Evolutionary conservation across 371 early-diverging fungal species (phyloP).

Genomic region (Batkoa obscura): DNA sequence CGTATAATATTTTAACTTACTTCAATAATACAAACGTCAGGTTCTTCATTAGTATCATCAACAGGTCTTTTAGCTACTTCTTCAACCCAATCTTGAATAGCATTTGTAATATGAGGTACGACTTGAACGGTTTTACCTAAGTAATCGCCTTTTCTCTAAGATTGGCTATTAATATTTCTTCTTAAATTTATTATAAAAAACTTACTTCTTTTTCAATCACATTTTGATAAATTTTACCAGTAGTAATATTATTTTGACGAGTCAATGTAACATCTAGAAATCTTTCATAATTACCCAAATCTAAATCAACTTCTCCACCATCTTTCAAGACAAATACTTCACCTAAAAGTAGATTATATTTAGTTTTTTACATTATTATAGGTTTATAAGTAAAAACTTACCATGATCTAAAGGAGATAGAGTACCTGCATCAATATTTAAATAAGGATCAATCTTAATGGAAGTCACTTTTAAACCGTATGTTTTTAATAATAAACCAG

Average conservation of each 20-base stretch:
- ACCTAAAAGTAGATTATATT: conserved; percentile 21
- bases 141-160: conserved; percentile 80
- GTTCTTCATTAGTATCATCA: conserved; percentile 61
- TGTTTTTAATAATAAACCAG: conserved; percentile 89
- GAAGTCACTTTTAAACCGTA: conserved; percentile 88
- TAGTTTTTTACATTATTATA: background rate
- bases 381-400: conserved; percentile 11
- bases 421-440: conserved; percentile 98
- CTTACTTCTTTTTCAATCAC: conserved; percentile 75
- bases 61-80: conserved; percentile 74
- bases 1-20: conserved; percentile 8
- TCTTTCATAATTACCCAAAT: conserved; percentile 98
- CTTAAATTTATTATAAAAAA: conserved; percentile 1
- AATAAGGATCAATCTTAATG: conserved; percentile 99
- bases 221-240: conserved; percentile 93
- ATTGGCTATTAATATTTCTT: conserved; percentile 5
- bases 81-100: conserved; percentile 94
- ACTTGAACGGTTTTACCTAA: conserved; percentile 98
- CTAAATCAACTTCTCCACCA: conserved; percentile 98
- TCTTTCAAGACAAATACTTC: conserved; percentile 99
- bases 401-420: conserved; percentile 97
- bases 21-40: conserved; percentile 98
- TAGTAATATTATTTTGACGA: conserved; percentile 95
- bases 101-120: conserved; percentile 95
- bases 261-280: conserved; percentile 87